Conservation (phyloP, 176 grass and related monocot genomes). For the Alloteropsis semialata region DNA sequence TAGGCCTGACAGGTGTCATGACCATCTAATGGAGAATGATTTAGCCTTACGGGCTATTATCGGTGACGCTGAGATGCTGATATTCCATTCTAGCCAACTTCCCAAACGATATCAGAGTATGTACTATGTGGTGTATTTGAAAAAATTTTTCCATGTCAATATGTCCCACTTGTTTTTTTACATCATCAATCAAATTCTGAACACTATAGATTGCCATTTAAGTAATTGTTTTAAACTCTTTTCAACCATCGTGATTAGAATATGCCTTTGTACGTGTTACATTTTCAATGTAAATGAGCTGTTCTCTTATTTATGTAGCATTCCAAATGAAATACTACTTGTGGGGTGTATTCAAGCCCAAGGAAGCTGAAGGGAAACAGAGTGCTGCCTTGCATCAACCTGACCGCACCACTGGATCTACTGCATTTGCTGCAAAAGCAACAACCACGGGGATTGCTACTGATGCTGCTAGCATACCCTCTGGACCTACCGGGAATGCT, state of each 20-base stretch:
- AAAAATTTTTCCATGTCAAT: too few relatives aligned
- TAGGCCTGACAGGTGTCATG: slow-evolving; percentile 23
- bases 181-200: too few relatives aligned
- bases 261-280: background rate
- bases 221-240: too few relatives aligned
- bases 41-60: slow-evolving; percentile 15
- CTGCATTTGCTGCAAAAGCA: background rate
- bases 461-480: background rate
- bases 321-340: slow-evolving; percentile 1
- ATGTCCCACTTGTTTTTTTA: too few relatives aligned
- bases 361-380: background rate
- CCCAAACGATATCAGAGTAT: slow-evolving; percentile 43
- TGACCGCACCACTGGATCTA: background rate
- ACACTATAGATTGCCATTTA: too few relatives aligned
- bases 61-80: slow-evolving; percentile 38
- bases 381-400: background rate
- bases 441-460: background rate
- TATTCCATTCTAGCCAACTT: slow-evolving; percentile 50
- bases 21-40: slow-evolving; percentile 37
- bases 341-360: slow-evolving; percentile 11
- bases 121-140: too few relatives aligned
- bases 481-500: background rate
- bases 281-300: background rate
- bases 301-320: background rate
- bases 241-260: too few relatives aligned